Conservation (phyloP, 805 yeast genomes). For the Isabelozyma gotoi region DNA sequence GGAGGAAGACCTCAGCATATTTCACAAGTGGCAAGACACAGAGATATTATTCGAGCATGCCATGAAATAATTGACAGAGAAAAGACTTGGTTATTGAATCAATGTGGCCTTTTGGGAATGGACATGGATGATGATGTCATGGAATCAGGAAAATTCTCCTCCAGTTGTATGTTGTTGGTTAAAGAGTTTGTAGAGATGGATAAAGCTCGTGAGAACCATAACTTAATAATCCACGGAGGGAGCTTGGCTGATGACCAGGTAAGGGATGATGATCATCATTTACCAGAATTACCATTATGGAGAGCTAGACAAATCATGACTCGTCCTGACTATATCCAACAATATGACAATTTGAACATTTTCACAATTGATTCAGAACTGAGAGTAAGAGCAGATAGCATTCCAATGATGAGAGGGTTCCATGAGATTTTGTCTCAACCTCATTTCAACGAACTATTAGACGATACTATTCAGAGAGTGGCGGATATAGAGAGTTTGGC, state of each 20-base stretch:
- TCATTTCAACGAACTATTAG: conserved; percentile 64
- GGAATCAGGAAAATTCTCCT: conserved; percentile 76
- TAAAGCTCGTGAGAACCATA: conserved; percentile 29
- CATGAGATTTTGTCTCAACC: conserved; percentile 73
- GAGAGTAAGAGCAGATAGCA: conserved; percentile 74
- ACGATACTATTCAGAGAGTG: conserved; percentile 66
- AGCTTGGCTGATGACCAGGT: neutral
- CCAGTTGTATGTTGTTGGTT: conserved; percentile 72
- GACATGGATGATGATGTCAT: conserved; percentile 89
- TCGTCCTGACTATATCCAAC: conserved; percentile 74
- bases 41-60: conserved; percentile 58
- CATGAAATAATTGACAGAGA: conserved; percentile 74
- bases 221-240: conserved; percentile 1
- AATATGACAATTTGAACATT: conserved; percentile 71
- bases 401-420: conserved; percentile 89
- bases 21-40: conserved; percentile 63
- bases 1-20: conserved; percentile 88
- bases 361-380: conserved; percentile 77
- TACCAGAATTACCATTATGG: conserved; percentile 82
- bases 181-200: conserved; percentile 72
- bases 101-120: conserved; percentile 74
- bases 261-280: conserved; percentile 40
- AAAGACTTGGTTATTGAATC: conserved; percentile 82
- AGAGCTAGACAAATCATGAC: conserved; percentile 85
- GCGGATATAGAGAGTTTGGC: conserved; percentile 74